Evolutionary conservation across 2,329 filamentous ascomycete species (phyloP), one percentile per base, ranked within the genome.

Genomic region (Penicillium sp.): DNA sequence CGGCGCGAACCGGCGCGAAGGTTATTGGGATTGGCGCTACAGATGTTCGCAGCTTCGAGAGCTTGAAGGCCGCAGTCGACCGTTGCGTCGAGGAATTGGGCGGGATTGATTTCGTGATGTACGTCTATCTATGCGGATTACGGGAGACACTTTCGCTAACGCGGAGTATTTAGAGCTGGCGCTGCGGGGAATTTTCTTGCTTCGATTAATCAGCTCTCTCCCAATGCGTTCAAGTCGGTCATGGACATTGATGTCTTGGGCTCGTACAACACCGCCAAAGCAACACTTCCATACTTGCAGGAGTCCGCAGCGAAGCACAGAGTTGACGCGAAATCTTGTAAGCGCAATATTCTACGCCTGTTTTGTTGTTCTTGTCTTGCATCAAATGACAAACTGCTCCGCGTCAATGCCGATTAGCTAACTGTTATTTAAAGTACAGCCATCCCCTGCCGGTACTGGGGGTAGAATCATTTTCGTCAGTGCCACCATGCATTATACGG

Each of bases 211-310:
- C 87, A 87, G 60, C 83, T 97, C 50, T 91, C 85, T 42, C 76
- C 89, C 58, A 97, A 97, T 69, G 94, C 90, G 3, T 96, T 99
- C 84, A 95, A 92, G 73, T 81, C 90, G 0, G 94, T 99, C 62
- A 93, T 97, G 66, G 94, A 97, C 60, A 99, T 99, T 67, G 94
- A 97, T 70, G 88, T 96, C 2, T 74, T 97, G 35, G 94, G 94
- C 30, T 95, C 90, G 16, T 99, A 89, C 77, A 96, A 97, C 77
- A 96, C 91, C 2, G 81, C 96, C 68, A 97, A 97, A 76, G 91
- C 93, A 3, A 94, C 91, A 1, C 77, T 97, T 33, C 90, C 91
- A 0, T 82, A 96, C 66, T 83, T 99, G 3, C 74, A 91, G 12
- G 81, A 84, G 64, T 95, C 91, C n/a, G 86, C 89, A 1, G 74